These are phyloP conservation scores for Cinchona pubescens DNA, from an alignment of 257 asterid species.

Conservation along the genomic window DNA sequence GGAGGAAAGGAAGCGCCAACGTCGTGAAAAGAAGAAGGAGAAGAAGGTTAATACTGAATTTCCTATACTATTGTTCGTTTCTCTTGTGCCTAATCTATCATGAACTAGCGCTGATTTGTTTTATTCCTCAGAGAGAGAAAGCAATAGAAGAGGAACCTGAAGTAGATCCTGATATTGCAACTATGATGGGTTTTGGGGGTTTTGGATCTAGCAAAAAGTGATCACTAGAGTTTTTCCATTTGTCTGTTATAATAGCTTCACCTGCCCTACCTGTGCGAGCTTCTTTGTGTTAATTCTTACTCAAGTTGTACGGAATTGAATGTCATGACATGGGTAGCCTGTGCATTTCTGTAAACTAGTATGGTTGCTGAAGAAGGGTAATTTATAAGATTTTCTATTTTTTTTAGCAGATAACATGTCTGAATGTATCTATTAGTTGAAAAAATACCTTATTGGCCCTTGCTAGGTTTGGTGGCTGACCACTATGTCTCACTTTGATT, in stretches of 20 bases:
- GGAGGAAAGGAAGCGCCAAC: constrained; percentile 89
- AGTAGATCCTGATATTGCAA: constrained; percentile 85
- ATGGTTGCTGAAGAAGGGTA: neutral
- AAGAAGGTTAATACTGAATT: constrained; percentile 57
- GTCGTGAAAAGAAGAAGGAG: constrained; percentile 95
- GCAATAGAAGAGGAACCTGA: constrained; percentile 85
- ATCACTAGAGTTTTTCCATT: constrained; percentile 3
- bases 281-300: neutral
- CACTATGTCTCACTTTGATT: neutral
- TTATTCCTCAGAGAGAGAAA: constrained; percentile 65
- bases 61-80: neutral
- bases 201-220: constrained; percentile 78
- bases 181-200: constrained; percentile 99
- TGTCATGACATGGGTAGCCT: neutral
- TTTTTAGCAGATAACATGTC: neutral
- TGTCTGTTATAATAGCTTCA: neutral
- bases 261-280: neutral
- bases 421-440: neutral
- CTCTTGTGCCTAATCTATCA: no score
- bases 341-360: neutral
- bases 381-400: neutral
- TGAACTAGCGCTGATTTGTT: constrained; percentile 2
- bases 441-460: neutral
- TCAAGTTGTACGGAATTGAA: neutral
- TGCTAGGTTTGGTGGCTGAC: neutral